A percentile compares a stretch with the other conserved stretches of the same genome.
phyloP scores from a whole-genome alignment of 2,329 filamentous ascomycete species.

The Cryphonectria nitschkei region DNA sequence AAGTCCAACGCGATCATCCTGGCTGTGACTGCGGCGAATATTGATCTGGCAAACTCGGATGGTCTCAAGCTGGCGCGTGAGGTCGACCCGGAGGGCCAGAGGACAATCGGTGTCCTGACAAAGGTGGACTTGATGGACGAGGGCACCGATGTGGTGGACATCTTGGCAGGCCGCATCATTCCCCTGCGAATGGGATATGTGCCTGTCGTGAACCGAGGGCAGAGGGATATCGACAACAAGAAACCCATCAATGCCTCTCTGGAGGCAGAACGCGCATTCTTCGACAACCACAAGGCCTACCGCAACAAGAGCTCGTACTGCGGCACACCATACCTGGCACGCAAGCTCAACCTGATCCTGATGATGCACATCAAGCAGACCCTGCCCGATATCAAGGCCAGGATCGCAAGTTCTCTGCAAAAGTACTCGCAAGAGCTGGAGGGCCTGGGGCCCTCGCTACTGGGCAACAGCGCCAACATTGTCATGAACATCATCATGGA shows the following conservation, averaged over 20 bases:
- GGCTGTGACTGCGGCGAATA: slow-evolving; percentile 94
- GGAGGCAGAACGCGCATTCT: slow-evolving; percentile 94
- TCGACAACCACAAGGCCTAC: slow-evolving; percentile 98
- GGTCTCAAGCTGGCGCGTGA: slow-evolving; percentile 94
- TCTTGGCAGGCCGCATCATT: slow-evolving; percentile 97
- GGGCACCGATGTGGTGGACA: slow-evolving; percentile 95
- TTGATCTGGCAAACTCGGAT: slow-evolving; percentile 98
- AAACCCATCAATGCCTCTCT: slow-evolving; percentile 89
- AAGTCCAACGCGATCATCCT: slow-evolving; percentile 99
- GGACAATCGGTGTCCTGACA: slow-evolving; percentile 95
- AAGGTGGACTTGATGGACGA: slow-evolving; percentile 99
- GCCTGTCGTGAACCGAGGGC: slow-evolving; percentile 95
- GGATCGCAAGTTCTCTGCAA: slow-evolving; percentile 89
- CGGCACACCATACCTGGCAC: slow-evolving; percentile 93
- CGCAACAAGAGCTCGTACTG: slow-evolving; percentile 98
- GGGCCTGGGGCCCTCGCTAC: slow-evolving; percentile 87
- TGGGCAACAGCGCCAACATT: slow-evolving; percentile 95
- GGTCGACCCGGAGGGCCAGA: slow-evolving; percentile 90
- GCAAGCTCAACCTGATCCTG: slow-evolving; percentile 96
- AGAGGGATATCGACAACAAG: slow-evolving; percentile 98
- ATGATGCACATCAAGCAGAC: slow-evolving; percentile 99
- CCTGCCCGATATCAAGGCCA: slow-evolving; percentile 95
- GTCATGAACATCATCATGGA: slow-evolving; percentile 98
- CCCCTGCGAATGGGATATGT: slow-evolving; percentile 91
- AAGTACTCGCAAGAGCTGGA: slow-evolving; percentile 87